A percentile compares a stretch with the other conserved stretches of the same genome.
Conservation (phyloP, 2,329 filamentous ascomycete genomes). For the Botryotinia globosa region DNA sequence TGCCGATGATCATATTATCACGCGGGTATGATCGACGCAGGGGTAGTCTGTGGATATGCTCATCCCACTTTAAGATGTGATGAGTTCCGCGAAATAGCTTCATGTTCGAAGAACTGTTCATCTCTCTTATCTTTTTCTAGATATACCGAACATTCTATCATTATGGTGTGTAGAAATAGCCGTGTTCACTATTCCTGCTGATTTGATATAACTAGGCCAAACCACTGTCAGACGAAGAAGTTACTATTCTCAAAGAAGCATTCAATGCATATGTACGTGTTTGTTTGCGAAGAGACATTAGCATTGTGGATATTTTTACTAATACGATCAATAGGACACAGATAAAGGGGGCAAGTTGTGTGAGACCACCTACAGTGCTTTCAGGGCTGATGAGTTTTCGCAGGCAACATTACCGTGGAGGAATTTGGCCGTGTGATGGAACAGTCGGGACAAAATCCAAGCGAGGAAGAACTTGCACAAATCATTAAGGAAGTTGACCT, state of each 20-base stretch:
- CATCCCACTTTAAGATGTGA: neutral
- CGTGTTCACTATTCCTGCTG: neutral
- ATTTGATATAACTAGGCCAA: slow-evolving; percentile 9
- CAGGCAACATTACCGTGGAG: slow-evolving; percentile 22
- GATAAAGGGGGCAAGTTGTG: slow-evolving; percentile 17
- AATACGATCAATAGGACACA: slow-evolving; percentile 13
- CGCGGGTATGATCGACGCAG: neutral
- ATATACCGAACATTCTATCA: neutral
- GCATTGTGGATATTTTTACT: neutral
- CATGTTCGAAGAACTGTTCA: neutral
- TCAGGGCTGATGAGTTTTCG: neutral
- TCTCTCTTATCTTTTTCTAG: neutral
- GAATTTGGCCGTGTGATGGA: slow-evolving; percentile 24
- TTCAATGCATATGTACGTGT: slow-evolving; percentile 22
- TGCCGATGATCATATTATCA: neutral
- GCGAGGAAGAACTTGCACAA: slow-evolving; percentile 53
- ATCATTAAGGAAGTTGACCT: slow-evolving; percentile 66
- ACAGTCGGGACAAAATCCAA: slow-evolving; percentile 14
- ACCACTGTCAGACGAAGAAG: slow-evolving; percentile 18
- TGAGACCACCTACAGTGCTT: neutral
- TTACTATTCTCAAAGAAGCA: slow-evolving; percentile 18
- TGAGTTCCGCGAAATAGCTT: neutral
- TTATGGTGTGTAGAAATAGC: neutral
- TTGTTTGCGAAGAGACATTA: no score
- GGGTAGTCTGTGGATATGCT: neutral